A percentile compares a stretch with the other conserved stretches of the same genome.
These are phyloP conservation scores for Boletus sensibilis DNA, from an alignment of 768 basidiomycete species.

Conservation along the genomic window DNA sequence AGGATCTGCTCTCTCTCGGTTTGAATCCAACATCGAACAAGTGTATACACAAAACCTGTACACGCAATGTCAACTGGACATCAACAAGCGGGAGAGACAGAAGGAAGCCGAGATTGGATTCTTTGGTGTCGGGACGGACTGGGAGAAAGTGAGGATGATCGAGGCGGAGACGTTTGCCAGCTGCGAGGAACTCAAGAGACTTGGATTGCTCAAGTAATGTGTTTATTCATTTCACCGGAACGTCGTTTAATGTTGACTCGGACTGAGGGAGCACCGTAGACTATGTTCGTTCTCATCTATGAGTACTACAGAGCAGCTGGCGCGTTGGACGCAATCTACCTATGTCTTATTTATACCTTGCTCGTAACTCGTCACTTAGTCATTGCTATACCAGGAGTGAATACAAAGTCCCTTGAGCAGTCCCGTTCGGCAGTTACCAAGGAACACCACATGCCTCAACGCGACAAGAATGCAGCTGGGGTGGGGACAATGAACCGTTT, in stretches of 20 bases:
- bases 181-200: constrained; percentile 72
- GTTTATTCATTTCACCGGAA: constrained; percentile 8
- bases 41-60: constrained; percentile 71
- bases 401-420: neutral
- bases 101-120: constrained; percentile 80
- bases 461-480: constrained; percentile 19
- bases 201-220: constrained; percentile 51
- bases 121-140: constrained; percentile 90
- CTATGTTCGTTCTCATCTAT: constrained; percentile 7
- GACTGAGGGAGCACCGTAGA: constrained; percentile 7
- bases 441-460: neutral
- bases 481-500: constrained; percentile 1
- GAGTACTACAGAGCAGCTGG: neutral
- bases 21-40: constrained; percentile 77
- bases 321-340: constrained; percentile 1
- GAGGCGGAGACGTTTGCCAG: constrained; percentile 66
- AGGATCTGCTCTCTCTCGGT: constrained; percentile 44
- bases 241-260: constrained; percentile 11
- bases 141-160: constrained; percentile 81
- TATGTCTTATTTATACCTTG: constrained; percentile 33
- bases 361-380: neutral
- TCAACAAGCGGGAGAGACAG: constrained; percentile 64
- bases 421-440: neutral
- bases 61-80: constrained; percentile 64
- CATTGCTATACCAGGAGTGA: neutral